phyloP scores from a whole-genome alignment of 306 rosid species.

The Castanea mollissima region DNA sequence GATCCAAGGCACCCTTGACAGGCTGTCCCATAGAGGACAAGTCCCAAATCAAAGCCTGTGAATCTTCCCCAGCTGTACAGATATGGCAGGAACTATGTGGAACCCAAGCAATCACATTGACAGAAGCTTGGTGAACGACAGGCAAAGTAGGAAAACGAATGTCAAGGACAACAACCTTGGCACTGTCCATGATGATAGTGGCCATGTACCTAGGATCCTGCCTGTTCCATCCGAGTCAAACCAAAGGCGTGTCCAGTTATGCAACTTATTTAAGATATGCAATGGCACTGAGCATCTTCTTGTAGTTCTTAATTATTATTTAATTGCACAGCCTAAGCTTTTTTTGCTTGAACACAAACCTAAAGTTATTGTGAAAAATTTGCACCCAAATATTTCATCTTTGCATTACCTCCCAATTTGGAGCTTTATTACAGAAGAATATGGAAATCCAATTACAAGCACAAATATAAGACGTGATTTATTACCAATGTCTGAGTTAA shows the following conservation, averaged over 20 bases:
- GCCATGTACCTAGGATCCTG: conserved; percentile 98
- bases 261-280: too few species aligned
- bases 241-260: conserved; percentile 53
- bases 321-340: too few species aligned
- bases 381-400: too few species aligned
- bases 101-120: conserved; percentile 94
- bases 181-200: conserved; percentile 86
- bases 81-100: conserved; percentile 94
- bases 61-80: conserved; percentile 95
- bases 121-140: conserved; percentile 86
- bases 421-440: too few species aligned
- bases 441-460: neutral
- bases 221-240: conserved; percentile 93
- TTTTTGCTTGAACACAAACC: too few species aligned
- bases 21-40: conserved; percentile 96
- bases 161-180: conserved; percentile 94
- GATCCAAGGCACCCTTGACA: conserved; percentile 82
- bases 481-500: too few species aligned
- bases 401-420: too few species aligned
- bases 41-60: conserved; percentile 97
- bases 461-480: too few species aligned
- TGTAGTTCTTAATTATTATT: too few species aligned
- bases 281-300: too few species aligned
- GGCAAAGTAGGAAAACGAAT: conserved; percentile 95
- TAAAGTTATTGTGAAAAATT: too few species aligned